Base-by-base conservation (phyloP, 2,329 filamentous ascomycete species). In the Grosmannia serpens region DNA sequence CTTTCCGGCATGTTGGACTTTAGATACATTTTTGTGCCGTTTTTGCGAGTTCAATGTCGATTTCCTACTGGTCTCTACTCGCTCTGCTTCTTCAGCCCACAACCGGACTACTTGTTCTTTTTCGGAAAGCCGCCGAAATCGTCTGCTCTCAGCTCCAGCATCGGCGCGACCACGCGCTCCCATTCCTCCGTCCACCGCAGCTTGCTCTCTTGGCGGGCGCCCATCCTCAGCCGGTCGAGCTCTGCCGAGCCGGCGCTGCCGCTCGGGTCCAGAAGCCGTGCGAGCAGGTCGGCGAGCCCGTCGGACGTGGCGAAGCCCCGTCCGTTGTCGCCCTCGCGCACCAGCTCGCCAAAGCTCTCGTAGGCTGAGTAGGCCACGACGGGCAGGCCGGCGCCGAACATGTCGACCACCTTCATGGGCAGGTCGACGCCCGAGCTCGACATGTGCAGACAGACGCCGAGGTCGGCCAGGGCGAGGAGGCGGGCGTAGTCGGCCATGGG, bases 321-420 rank as follows among this genome's bases (percentile, higher is more conserved):
- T 1, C 94, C 94, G 68, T 97, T 97, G 46, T 85, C 77, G 0
- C 88, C 87, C 66, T 97, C 91, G 56, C 81, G 86, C 29, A 99
- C 88, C n/a, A 99, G 75, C 73, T 99, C 94, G 2, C 82, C 77
- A 79, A 95, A 96, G 62, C 91, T 92, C 68, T 91, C 85, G 67
- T 95, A 99, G 2, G 81, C 80, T 29, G 82, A 83, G 79, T 94
- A 97, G 4, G 91, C 92, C 0, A 87, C 85, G 0, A 99, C 94
- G 0, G 94, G 94, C 31, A 99, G 75, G 0, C 92, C 94, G 0
- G 91, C 88, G 2, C 94, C 94, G 70, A 99, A 97, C 91, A 99
- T 96, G 70, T 99, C 94, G 17, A 99, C 91, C 1, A 99, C 91
- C 73, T 99, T 99, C 94, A 99, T 99, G 0, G 94, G 94, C 24